Percentiles rank a stretch among this genome's conserved stretches.
phyloP scores from a whole-genome alignment of 306 rosid genomes.

The Medicago lupulina region DNA sequence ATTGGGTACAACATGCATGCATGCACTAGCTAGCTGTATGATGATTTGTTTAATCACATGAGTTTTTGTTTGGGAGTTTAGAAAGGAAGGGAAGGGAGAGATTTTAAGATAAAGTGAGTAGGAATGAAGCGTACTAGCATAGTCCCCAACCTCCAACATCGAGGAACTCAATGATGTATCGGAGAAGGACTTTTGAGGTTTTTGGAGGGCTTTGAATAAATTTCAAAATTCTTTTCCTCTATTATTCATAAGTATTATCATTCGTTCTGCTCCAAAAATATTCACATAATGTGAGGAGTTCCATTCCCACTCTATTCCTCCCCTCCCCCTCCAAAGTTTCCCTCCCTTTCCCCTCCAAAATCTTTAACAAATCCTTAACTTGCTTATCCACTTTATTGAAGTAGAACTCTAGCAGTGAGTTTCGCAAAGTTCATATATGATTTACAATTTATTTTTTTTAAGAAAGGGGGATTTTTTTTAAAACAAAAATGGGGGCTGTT shows the following conservation, averaged over 20 bases:
- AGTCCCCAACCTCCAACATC: background rate
- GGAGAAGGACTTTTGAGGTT: background rate
- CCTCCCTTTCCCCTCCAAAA: background rate
- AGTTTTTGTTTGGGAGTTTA: background rate
- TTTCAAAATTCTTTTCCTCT: too few relatives aligned
- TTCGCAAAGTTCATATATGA: slow-evolving; percentile 6
- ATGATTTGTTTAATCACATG: slow-evolving; percentile 25
- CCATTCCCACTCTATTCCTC: background rate
- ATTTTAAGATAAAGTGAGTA: background rate
- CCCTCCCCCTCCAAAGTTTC: background rate
- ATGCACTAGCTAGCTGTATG: slow-evolving; percentile 24
- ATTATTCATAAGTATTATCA: background rate
- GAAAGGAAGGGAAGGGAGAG: background rate
- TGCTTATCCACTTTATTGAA: background rate
- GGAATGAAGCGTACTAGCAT: background rate
- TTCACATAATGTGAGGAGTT: background rate
- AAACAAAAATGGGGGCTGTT: slow-evolving; percentile 8
- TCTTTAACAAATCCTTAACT: background rate
- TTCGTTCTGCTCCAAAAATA: background rate
- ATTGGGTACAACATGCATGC: slow-evolving; percentile 3
- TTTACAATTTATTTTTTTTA: slow-evolving; percentile 7
- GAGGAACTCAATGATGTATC: background rate
- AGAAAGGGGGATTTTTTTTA: background rate
- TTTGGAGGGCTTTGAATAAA: too few relatives aligned
- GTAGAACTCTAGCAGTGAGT: background rate